Percentiles rank a stretch among this genome's conserved stretches.
Conservation (phyloP, 2,329 filamentous ascomycete species). For the Cladophialophora bantiana region DNA sequence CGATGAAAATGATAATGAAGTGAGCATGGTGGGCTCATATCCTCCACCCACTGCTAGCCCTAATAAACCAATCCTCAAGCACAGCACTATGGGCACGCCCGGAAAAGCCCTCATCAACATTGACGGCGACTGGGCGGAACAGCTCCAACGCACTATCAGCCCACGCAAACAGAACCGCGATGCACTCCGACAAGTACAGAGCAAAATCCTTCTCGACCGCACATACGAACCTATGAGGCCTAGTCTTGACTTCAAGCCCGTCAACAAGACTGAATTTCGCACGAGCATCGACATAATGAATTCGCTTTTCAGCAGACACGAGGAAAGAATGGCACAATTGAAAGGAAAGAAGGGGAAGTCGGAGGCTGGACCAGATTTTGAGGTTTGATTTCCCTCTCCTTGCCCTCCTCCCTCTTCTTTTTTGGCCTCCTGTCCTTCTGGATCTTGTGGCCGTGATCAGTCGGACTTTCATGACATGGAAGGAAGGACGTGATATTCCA, state of each 20-base stretch:
- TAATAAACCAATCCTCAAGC: constrained; percentile 35
- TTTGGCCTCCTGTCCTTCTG: constrained; percentile 28
- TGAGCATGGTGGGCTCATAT: constrained; percentile 83
- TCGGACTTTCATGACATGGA: constrained; percentile 34
- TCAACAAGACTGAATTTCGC: constrained; percentile 69
- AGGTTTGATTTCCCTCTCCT: constrained; percentile 78
- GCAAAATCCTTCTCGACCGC: constrained; percentile 61
- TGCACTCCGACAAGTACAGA: constrained; percentile 71
- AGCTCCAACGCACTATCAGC: constrained; percentile 91
- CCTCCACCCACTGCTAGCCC: constrained; percentile 61
- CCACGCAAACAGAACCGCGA: constrained; percentile 89
- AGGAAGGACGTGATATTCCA: constrained; percentile 10
- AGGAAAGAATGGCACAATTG: constrained; percentile 55
- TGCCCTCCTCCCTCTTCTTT: constrained; percentile 46
- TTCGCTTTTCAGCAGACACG: constrained; percentile 79
- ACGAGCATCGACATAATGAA: constrained; percentile 97
- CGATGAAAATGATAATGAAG: constrained; percentile 67
- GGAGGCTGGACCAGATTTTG: constrained; percentile 71
- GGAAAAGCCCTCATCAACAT: constrained; percentile 61
- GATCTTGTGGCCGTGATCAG: constrained; percentile 19
- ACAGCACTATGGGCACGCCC: constrained; percentile 54
- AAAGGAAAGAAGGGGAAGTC: constrained; percentile 59
- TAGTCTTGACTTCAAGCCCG: constrained; percentile 26
- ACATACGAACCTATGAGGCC: constrained; percentile 45
- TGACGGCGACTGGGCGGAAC: constrained; percentile 90